phyloP scores from a whole-genome alignment of 495 filamentous ascomycete genomes.

The Neurospora sp. region DNA sequence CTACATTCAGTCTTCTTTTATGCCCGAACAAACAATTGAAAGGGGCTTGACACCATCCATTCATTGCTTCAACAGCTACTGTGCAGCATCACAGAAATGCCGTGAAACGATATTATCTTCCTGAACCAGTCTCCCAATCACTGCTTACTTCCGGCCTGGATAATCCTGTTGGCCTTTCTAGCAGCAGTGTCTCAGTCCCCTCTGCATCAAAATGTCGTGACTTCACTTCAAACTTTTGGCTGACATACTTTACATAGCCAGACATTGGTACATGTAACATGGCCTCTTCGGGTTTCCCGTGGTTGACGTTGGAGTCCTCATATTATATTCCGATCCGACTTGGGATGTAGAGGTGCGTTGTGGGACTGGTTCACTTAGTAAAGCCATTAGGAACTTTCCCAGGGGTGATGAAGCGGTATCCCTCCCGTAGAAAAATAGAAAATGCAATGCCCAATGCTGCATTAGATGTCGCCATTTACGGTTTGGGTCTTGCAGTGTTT shows the following conservation, averaged over 20 bases:
- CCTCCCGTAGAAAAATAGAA: neutral
- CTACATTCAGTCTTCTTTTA: neutral
- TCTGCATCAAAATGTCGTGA: neutral
- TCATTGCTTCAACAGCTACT: neutral
- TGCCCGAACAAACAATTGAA: neutral
- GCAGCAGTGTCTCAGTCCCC: neutral
- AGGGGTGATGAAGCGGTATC: neutral
- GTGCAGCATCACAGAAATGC: neutral
- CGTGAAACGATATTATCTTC: neutral
- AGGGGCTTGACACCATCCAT: neutral
- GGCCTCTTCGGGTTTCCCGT: neutral
- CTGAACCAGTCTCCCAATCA: too few species aligned
- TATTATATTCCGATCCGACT: neutral
- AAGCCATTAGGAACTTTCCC: neutral
- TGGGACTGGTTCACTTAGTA: neutral
- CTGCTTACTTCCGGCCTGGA: neutral
- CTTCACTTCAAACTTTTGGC: neutral
- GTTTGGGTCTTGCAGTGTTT: neutral
- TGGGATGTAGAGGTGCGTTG: neutral
- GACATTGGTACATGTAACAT: neutral
- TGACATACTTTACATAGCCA: neutral
- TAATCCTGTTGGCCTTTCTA: neutral
- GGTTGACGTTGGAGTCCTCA: neutral
- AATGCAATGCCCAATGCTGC: neutral
- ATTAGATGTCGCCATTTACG: neutral